Percentiles rank a stretch among this genome's conserved stretches.
phyloP scores from a whole-genome alignment of 768 basidiomycete species.

The Mycena polygramma region DNA sequence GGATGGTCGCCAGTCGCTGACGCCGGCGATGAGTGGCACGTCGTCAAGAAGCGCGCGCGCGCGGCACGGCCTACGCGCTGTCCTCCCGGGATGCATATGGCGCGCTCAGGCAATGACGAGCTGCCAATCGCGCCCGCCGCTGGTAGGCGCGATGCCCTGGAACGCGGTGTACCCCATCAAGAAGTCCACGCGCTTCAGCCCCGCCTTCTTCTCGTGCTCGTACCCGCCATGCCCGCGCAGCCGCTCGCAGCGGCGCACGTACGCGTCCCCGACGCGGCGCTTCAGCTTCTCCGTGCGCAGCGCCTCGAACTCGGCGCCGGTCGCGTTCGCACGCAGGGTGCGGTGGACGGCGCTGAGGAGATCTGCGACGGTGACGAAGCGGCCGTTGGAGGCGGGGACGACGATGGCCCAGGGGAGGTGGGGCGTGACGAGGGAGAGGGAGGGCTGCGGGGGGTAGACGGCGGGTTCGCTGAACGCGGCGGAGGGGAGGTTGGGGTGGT shows the following conservation, averaged over 20 bases:
- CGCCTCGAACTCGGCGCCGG: not conserved
- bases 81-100: not conserved
- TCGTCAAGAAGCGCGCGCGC: too few species aligned
- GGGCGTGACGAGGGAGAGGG: constrained; percentile 3
- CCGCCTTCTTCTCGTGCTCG: constrained; percentile 1
- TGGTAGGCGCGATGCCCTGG: not conserved
- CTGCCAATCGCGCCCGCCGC: not conserved
- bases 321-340: not conserved
- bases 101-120: not conserved
- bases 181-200: constrained; percentile 7
- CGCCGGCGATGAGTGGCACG: too few species aligned
- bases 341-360: not conserved
- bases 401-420: not conserved
- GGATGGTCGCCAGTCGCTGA: too few species aligned
- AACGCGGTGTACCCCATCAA: not conserved
- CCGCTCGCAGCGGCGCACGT: not conserved
- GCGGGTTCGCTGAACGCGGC: constrained; percentile 1
- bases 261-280: not conserved
- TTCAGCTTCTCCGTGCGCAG: not conserved
- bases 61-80: not conserved
- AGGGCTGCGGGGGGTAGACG: not conserved
- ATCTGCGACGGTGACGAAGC: constrained; percentile 1
- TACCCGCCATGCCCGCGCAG: not conserved
- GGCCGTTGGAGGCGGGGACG: constrained; percentile 8
- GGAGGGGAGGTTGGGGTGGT: not conserved